Conservation (phyloP, 208 protist species). For the Acanthamoeba triangularis region DNA sequence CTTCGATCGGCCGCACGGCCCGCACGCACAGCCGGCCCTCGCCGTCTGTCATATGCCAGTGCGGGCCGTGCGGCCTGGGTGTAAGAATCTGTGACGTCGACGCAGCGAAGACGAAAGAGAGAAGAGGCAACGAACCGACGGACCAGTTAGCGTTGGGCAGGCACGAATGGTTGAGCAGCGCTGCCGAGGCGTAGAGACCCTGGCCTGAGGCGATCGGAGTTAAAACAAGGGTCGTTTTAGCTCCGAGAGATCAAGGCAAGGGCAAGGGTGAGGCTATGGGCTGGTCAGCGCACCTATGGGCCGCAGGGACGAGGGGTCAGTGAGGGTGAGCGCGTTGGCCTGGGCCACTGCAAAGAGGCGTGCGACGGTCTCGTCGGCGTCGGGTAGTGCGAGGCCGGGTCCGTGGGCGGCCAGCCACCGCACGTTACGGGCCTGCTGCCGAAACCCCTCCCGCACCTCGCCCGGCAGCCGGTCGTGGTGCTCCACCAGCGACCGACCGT, state of each 20-base stretch:
- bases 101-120: background rate
- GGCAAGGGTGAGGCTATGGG: background rate
- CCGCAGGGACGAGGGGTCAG: constrained; percentile 2
- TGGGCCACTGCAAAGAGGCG: constrained; percentile 34
- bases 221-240: too few relatives aligned
- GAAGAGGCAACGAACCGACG: background rate
- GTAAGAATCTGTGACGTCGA: background rate
- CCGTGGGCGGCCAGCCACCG: constrained; percentile 20
- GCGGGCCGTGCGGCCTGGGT: background rate
- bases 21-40: background rate
- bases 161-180: constrained; percentile 48
- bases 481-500: background rate
- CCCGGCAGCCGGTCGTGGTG: background rate
- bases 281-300: background rate
- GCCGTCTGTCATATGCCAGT: background rate
- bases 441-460: background rate
- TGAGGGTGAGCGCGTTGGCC: constrained; percentile 18
- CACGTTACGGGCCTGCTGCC: constrained; percentile 35
- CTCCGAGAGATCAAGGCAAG: background rate
- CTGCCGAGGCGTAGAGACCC: background rate
- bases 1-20: background rate
- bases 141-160: constrained; percentile 47
- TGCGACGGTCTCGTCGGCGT: background rate
- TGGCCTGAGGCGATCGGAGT: background rate
- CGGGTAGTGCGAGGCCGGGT: background rate